Percentiles rank a stretch among this genome's conserved stretches.
Conservation (phyloP, 345 rosid genomes). For the Geranium rotundifolium region DNA sequence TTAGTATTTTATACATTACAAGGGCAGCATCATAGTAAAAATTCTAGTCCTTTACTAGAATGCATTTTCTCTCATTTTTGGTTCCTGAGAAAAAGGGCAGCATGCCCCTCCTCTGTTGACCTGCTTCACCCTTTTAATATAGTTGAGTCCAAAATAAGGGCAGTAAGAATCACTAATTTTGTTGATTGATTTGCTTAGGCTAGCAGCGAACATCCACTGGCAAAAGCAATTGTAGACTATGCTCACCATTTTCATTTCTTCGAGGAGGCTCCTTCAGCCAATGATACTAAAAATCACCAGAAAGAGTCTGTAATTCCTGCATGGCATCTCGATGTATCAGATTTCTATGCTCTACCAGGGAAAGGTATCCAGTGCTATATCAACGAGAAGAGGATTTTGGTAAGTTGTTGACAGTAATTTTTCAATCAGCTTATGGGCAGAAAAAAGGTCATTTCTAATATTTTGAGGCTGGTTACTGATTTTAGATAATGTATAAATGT, state of each 20-base stretch:
- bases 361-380: constrained; percentile 75
- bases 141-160: too few species aligned
- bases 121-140: too few species aligned
- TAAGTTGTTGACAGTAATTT: constrained; percentile 16
- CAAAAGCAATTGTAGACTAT: constrained; percentile 78
- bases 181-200: constrained; percentile 32
- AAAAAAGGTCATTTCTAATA: too few species aligned
- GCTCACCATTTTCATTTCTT: constrained; percentile 90
- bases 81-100: too few species aligned
- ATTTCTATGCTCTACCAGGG: constrained; percentile 82
- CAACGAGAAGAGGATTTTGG: constrained; percentile 51
- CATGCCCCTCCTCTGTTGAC: too few species aligned
- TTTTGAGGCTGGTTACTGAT: not conserved
- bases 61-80: too few species aligned
- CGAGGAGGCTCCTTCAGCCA: constrained; percentile 37
- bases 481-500: constrained; percentile 2
- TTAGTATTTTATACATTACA: not conserved
- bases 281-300: constrained; percentile 26
- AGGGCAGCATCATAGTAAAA: too few species aligned
- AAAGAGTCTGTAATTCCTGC: constrained; percentile 32
- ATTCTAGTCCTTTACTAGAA: too few species aligned
- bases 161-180: not conserved
- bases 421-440: too few species aligned
- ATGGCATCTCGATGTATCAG: constrained; percentile 64
- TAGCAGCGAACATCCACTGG: constrained; percentile 97